A percentile compares a stretch with the other conserved stretches of the same genome.
Evolutionary conservation across 257 asterid species (phyloP).

Genomic region (Osmanthus fragrans): DNA sequence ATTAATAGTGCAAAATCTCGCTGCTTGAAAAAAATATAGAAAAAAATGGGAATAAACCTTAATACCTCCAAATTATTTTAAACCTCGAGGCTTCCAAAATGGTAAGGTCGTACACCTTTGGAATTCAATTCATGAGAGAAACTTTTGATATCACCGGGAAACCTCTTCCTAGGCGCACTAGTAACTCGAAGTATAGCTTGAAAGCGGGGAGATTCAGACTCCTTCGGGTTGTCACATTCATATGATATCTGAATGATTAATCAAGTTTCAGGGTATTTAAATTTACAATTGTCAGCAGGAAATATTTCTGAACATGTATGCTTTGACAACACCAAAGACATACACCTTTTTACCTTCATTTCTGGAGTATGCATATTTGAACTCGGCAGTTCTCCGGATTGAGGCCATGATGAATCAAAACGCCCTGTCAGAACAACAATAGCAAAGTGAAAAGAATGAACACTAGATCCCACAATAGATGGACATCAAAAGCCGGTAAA

Average conservation of each 20-base stretch:
- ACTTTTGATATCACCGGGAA: conserved; percentile 93
- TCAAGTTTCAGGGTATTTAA: conserved; percentile 18
- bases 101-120: conserved; percentile 98
- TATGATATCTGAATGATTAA: conserved; percentile 58
- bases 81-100: conserved; percentile 90
- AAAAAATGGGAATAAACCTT: conserved; percentile 5
- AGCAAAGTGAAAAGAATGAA: neutral
- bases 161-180: conserved; percentile 97
- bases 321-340: conserved; percentile 23
- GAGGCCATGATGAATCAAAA: conserved; percentile 39
- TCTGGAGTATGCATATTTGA: conserved; percentile 44
- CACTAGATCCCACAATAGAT: neutral
- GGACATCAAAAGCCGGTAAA: neutral
- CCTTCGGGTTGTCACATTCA: conserved; percentile 95
- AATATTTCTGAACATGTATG: conserved; percentile 16
- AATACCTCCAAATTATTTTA: conserved; percentile 93
- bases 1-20: conserved; percentile 19
- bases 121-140: conserved; percentile 96
- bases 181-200: conserved; percentile 98
- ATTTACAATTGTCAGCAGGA: neutral
- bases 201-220: conserved; percentile 95
- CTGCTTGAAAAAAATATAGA: conserved; percentile 10
- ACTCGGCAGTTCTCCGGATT: conserved; percentile 37
- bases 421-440: conserved; percentile 26
- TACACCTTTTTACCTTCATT: conserved; percentile 35